Percentiles rank a stretch among this genome's conserved stretches.
phyloP scores from a whole-genome alignment of 495 filamentous ascomycete genomes.

The Chlorociboria aeruginascens region DNA sequence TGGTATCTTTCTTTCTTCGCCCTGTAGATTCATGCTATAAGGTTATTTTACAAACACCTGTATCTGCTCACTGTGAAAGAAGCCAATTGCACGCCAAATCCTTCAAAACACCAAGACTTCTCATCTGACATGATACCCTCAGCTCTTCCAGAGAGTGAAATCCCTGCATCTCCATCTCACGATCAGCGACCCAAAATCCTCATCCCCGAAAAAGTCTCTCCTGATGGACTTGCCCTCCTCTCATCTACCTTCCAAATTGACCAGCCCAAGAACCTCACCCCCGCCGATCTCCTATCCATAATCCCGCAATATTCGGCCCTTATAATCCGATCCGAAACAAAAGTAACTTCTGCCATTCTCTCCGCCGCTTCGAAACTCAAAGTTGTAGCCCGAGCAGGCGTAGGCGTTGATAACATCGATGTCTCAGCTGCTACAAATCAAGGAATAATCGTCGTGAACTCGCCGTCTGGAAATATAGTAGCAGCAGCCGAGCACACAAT shows the following conservation, averaged over 20 bases:
- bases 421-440: conserved; percentile 49
- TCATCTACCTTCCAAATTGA: conserved; percentile 44
- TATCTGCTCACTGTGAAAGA: neutral
- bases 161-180: conserved; percentile 6
- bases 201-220: conserved; percentile 61
- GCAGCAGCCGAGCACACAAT: conserved; percentile 61
- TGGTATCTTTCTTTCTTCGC: neutral
- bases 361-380: conserved; percentile 45
- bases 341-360: conserved; percentile 50
- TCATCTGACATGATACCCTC: conserved; percentile 25
- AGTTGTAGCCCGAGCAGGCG: conserved; percentile 63
- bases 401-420: conserved; percentile 69
- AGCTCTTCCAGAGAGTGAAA: conserved; percentile 11
- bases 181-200: conserved; percentile 41
- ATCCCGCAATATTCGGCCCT: conserved; percentile 55
- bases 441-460: conserved; percentile 63
- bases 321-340: conserved; percentile 61
- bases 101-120: neutral
- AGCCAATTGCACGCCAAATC: neutral
- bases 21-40: neutral
- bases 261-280: conserved; percentile 40
- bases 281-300: conserved; percentile 42
- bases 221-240: conserved; percentile 54
- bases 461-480: conserved; percentile 55
- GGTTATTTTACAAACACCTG: neutral